These are phyloP conservation scores for Prototheca wickerhamii DNA, from an alignment of 163 green algal genomes.

Conservation along the genomic window DNA sequence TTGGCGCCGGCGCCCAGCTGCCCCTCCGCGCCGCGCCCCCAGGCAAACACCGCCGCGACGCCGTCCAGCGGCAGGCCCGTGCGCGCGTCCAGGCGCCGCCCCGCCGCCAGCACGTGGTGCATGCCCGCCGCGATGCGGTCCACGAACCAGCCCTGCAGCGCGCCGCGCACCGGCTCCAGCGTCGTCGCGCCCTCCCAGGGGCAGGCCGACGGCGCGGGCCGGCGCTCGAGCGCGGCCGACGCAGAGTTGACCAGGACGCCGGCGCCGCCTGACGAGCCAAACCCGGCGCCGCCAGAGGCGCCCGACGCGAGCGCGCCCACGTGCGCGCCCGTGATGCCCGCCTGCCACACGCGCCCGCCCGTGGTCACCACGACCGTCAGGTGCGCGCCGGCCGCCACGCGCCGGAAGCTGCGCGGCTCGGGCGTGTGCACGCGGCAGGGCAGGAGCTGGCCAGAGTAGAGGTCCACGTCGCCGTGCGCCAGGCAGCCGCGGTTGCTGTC, in stretches of 20 bases:
- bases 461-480: slow-evolving; percentile 43
- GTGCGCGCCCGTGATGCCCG: slow-evolving; percentile 54
- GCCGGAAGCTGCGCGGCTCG: slow-evolving; percentile 15
- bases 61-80: slow-evolving; percentile 16
- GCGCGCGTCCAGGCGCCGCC: slow-evolving; percentile 25
- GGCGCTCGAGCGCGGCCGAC: no score
- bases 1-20: slow-evolving; percentile 51
- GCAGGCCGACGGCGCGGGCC: slow-evolving; percentile 4
- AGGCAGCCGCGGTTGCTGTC: slow-evolving; percentile 70
- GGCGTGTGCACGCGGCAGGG: slow-evolving; percentile 40
- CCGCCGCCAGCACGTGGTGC: slow-evolving; percentile 60
- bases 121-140: slow-evolving; percentile 54
- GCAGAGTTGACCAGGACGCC: not conserved
- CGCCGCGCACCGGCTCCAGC: slow-evolving; percentile 35
- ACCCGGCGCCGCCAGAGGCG: not conserved
- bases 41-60: slow-evolving; percentile 38
- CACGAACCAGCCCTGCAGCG: slow-evolving; percentile 26
- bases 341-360: slow-evolving; percentile 63
- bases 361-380: slow-evolving; percentile 62
- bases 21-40: slow-evolving; percentile 55
- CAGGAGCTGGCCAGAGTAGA: slow-evolving; percentile 48
- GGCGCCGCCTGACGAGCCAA: no score
- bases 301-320: slow-evolving; percentile 10
- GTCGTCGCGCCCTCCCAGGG: slow-evolving; percentile 52
- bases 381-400: slow-evolving; percentile 62